Conservation (phyloP, 2,329 filamentous ascomycete genomes). For the Teratosphaeria viscida region DNA sequence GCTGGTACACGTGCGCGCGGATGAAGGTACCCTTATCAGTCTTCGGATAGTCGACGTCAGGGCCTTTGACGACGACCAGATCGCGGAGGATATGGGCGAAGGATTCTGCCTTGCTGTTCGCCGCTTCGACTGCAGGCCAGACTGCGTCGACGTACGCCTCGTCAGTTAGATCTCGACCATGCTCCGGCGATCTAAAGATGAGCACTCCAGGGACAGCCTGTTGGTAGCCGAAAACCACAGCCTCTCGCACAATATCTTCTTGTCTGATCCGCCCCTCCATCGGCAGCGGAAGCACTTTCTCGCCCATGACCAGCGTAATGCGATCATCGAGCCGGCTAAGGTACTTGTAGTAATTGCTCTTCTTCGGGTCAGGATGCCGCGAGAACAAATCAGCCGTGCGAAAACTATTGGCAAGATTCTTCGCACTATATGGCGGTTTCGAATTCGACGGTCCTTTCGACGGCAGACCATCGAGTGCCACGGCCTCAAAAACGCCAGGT, state of each 20-base stretch:
- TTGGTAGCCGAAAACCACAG: constrained; percentile 23
- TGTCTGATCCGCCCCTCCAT: constrained; percentile 9
- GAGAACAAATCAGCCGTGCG: constrained; percentile 21
- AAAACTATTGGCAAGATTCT: constrained; percentile 36
- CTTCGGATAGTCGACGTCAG: constrained; percentile 36
- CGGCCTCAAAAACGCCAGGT: constrained; percentile 32
- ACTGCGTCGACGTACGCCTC: constrained; percentile 31
- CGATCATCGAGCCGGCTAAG: constrained; percentile 21
- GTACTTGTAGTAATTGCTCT: constrained; percentile 17
- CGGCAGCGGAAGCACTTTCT: constrained; percentile 20
- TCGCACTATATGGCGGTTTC: constrained; percentile 21
- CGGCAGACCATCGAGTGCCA: constrained; percentile 27
- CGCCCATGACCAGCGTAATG: constrained; percentile 22
- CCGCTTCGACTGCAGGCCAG: constrained; percentile 35
- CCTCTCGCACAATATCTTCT: constrained; percentile 21
- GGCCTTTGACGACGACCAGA: constrained; percentile 40
- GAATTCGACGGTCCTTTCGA: constrained; percentile 34
- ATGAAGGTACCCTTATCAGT: constrained; percentile 51
- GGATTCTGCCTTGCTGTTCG: constrained; percentile 31
- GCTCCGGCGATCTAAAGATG: constrained; percentile 12
- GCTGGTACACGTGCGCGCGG: constrained; percentile 39
- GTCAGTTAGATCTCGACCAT: constrained; percentile 4
- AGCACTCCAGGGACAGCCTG: constrained; percentile 22
- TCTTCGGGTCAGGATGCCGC: constrained; percentile 18
- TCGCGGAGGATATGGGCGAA: constrained; percentile 46